A percentile compares a stretch with the other conserved stretches of the same genome.
Conservation (phyloP, 2,329 filamentous ascomycete genomes). For the Ascocoryne sarcoides region DNA sequence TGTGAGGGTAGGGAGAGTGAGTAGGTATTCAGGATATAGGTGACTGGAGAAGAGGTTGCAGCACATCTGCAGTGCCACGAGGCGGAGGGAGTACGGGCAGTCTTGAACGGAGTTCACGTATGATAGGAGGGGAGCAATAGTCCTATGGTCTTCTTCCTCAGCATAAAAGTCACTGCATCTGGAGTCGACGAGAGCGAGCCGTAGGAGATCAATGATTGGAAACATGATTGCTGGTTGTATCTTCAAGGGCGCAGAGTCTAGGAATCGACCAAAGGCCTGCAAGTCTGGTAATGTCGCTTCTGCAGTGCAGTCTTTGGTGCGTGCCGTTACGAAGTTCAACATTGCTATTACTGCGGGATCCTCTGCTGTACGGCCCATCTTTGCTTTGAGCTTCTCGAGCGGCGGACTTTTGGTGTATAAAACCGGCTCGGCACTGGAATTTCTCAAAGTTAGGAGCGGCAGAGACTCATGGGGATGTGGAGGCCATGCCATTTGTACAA, state of each 20-base stretch:
- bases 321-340: slow-evolving; percentile 60
- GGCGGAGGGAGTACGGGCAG: slow-evolving; percentile 72
- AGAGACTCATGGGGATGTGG: slow-evolving; percentile 67
- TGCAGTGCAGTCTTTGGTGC: slow-evolving; percentile 47
- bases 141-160: slow-evolving; percentile 59
- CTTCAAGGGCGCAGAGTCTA: slow-evolving; percentile 45
- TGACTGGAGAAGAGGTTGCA: slow-evolving; percentile 78
- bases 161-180: slow-evolving; percentile 76
- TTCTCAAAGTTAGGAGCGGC: slow-evolving; percentile 60
- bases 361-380: slow-evolving; percentile 58
- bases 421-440: slow-evolving; percentile 50
- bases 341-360: slow-evolving; percentile 54
- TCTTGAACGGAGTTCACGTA: slow-evolving; percentile 46
- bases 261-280: slow-evolving; percentile 49
- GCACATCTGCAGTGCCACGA: slow-evolving; percentile 73
- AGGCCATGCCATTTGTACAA: slow-evolving; percentile 68
- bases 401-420: slow-evolving; percentile 73
- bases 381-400: slow-evolving; percentile 69
- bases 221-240: slow-evolving; percentile 63
- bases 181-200: slow-evolving; percentile 67
- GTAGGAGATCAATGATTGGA: slow-evolving; percentile 74
- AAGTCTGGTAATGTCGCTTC: slow-evolving; percentile 66
- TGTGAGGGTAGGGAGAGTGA: slow-evolving; percentile 43
- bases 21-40: slow-evolving; percentile 58
- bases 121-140: slow-evolving; percentile 52